phyloP scores from a whole-genome alignment of 805 yeast species.

The Candida ovalis region DNA sequence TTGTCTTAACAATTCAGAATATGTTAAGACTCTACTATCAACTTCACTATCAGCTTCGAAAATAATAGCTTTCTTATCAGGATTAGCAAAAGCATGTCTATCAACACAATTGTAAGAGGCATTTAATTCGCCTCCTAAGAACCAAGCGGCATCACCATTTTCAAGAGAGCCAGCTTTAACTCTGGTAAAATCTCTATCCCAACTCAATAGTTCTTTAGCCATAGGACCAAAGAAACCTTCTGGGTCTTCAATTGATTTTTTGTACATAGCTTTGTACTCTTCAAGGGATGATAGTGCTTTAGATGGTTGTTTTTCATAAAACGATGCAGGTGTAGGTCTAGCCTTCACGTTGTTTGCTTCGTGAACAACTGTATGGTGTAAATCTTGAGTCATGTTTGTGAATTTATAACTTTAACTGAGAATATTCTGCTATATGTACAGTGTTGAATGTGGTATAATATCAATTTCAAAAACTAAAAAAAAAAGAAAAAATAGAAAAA shows the following conservation, averaged over 20 bases:
- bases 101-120: conserved; percentile 82
- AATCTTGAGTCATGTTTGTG: conserved; percentile 19
- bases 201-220: conserved; percentile 68
- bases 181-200: conserved; percentile 75
- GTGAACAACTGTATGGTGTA: conserved; percentile 48
- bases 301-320: conserved; percentile 56
- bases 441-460: not conserved
- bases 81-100: conserved; percentile 69
- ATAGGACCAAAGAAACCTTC: conserved; percentile 72
- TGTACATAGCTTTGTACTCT: conserved; percentile 66
- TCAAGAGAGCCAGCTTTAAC: conserved; percentile 62
- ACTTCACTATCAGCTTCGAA: conserved; percentile 81
- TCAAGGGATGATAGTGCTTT: conserved; percentile 57
- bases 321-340: conserved; percentile 51
- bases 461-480: not conserved
- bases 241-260: conserved; percentile 76
- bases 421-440: not conserved
- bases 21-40: conserved; percentile 59
- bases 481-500: too few species aligned
- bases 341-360: conserved; percentile 52
- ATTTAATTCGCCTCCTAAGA: conserved; percentile 86
- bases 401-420: not conserved
- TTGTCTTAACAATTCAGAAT: conserved; percentile 65
- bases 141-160: conserved; percentile 89
- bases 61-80: conserved; percentile 68